Evolutionary conservation across 169 alveolate species (phyloP), one percentile per base, ranked within the genome.

Genomic region (Plasmodium berghei): DNA sequence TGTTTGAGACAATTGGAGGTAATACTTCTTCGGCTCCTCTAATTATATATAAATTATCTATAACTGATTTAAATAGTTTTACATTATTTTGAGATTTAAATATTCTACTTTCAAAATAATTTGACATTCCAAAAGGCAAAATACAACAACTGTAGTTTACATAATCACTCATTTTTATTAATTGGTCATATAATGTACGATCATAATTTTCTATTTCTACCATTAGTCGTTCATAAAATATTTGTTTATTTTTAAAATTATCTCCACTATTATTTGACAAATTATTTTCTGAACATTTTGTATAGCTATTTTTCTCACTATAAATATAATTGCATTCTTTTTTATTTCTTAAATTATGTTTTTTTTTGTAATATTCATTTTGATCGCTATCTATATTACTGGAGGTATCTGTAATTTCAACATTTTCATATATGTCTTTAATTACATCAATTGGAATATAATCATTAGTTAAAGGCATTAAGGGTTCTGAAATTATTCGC

Each of bases 401-500:
- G 20, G 42, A 72, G 70, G 80, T 55, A 75, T 87, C 91, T 14
- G 18, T 58, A 40, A 87, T 73, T 14, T 61, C 20, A 5, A 73
- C 74, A 9, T 69, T 66, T 55, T 67, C 48, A 16, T 87, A 73
- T 3, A 70, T 56, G 5, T 83, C 90, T 49, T 83, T 83, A 56
- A 83, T 69, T 5, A 83, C 69, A 58, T 83, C 90, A 3, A 83
- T 49, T 20, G 90, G 86, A 14, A 62, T 24, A 16, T 66, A 6
- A 10, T 56, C 56, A 9, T 69, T 85, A 67, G 20, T 70, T 67
- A 83, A 58, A 12, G 94, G 95, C 62, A 93, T 86, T 88, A 93
- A 58, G 0, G 96, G 96, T 22, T 93, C 96, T 2, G 94, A 77
- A 40, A 92, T 94, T 22, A 93, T 92, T 49, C 96, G 87, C 69